These are phyloP conservation scores for Hordeum marinum DNA, from an alignment of 176 grass and related monocot species.

Conservation along the genomic window DNA sequence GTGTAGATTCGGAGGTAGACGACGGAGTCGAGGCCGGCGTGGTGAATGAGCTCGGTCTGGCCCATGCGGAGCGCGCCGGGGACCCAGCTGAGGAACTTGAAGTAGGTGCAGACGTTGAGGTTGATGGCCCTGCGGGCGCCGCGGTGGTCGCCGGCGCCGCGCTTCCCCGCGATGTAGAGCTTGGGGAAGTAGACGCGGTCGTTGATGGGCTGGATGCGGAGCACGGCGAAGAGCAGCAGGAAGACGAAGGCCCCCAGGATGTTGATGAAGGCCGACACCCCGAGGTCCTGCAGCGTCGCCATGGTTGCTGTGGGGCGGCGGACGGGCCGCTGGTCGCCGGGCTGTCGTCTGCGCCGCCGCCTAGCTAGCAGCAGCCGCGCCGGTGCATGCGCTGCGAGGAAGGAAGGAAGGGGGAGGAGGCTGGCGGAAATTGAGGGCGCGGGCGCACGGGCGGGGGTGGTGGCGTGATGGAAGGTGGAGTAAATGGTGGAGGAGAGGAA, in stretches of 20 bases:
- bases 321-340: background rate
- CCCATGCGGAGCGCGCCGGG: slow-evolving; percentile 76
- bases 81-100: slow-evolving; percentile 89
- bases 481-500: background rate
- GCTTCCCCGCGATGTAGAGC: slow-evolving; percentile 57
- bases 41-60: slow-evolving; percentile 61
- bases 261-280: slow-evolving; percentile 96
- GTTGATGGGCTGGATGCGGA: slow-evolving; percentile 93
- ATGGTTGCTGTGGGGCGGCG: slow-evolving; percentile 34
- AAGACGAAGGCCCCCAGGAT: slow-evolving; percentile 72
- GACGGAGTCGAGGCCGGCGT: slow-evolving; percentile 87
- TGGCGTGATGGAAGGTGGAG: background rate
- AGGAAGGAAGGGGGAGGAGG: background rate
- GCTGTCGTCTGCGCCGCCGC: background rate
- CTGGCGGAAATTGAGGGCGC: background rate
- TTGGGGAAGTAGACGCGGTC: slow-evolving; percentile 96
- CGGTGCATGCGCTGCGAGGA: background rate
- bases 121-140: slow-evolving; percentile 71
- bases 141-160: slow-evolving; percentile 27
- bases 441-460: no score
- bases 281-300: slow-evolving; percentile 84
- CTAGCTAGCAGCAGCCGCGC: background rate
- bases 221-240: slow-evolving; percentile 79
- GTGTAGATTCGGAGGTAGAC: slow-evolving; percentile 96
- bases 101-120: slow-evolving; percentile 83